A percentile compares a stretch with the other conserved stretches of the same genome.
Evolutionary conservation across 768 basidiomycete species (phyloP).

Genomic region (Inosperma sp.): DNA sequence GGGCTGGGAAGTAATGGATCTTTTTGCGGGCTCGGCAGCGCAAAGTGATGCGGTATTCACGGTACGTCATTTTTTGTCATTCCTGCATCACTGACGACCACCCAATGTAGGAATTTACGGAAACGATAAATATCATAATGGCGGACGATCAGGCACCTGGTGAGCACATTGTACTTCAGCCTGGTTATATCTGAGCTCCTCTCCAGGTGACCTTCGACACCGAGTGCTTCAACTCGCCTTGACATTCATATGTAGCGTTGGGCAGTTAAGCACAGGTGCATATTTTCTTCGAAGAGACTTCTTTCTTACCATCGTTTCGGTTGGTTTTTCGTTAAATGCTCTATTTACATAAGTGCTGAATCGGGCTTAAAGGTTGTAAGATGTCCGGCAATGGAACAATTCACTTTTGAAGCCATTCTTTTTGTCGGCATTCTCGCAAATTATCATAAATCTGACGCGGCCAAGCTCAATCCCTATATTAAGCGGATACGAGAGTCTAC

Average conservation of each 20-base stretch:
- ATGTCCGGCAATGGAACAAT: conserved; percentile 49
- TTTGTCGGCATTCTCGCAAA: conserved; percentile 62
- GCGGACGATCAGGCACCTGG: conserved; percentile 44
- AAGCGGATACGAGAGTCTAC: conserved; percentile 43
- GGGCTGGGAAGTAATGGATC: conserved; percentile 72
- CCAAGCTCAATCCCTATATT: conserved; percentile 64
- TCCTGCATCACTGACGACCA: background rate
- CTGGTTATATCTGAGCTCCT: conserved; percentile 7
- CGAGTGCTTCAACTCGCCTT: conserved; percentile 53
- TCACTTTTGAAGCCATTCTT: conserved; percentile 55
- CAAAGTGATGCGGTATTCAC: conserved; percentile 57
- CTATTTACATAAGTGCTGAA: background rate
- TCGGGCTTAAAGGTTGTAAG: conserved; percentile 45
- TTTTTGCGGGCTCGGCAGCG: conserved; percentile 56
- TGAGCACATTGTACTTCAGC: conserved; percentile 20
- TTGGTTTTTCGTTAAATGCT: conserved; percentile 24
- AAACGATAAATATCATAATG: conserved; percentile 43
- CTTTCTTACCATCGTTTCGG: conserved; percentile 50
- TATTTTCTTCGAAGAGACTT: conserved; percentile 63
- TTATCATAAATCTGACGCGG: conserved; percentile 69
- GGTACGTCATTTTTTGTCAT: conserved; percentile 25
- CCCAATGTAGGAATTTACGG: conserved; percentile 43
- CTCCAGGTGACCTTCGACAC: conserved; percentile 47
- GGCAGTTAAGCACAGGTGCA: conserved; percentile 64
- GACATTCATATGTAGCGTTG: conserved; percentile 53